Base-by-base conservation (phyloP, 768 basidiomycete genomes). In the Termitomyces sp. region DNA sequence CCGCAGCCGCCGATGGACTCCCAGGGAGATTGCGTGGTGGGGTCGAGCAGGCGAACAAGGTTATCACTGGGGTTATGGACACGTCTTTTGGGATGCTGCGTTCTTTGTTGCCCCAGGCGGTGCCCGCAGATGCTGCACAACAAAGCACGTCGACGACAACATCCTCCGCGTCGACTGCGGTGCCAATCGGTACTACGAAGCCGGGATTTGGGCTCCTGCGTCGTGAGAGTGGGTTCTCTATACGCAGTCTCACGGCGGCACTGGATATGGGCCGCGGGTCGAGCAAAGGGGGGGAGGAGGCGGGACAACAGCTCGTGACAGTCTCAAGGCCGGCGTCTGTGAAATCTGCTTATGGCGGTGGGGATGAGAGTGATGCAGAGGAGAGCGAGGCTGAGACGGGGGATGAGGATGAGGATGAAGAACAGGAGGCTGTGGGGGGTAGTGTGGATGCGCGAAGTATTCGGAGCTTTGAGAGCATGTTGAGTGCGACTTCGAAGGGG, bases 51-150 rank as follows among this genome's bases (percentile, higher is more conserved):
- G 95, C 95, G 18, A 78, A 92, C 60, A 89, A 82, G 50, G 93
- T 93, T 43, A 90, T 93, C 52, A 86, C 81, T 5, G 94, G 91
- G 24, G 93, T 97, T 53, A 89, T 96, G 48, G 94, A 96, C 68
- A 85, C 92, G 0, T 92, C 91, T 2, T 94, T 95, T 71, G 90
- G 91, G 18, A 90, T 94, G 61, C 77, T 97, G 16, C 82, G 91
- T 18, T 87, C 91, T 4, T 76, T 95, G 43, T 79, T 95, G 53
- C 93, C 82, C 0, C 76, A 76, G 12, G 68, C 71, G 26, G 63
- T 67, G 61, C 62, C 74, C 53, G 56, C 65, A 52, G n/a, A 45
- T 1, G 14, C 36, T 34, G 32, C 37, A 5, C 47, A 44, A n/a
- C 22, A 18, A 13, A 33, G 16, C 26, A 16, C 30, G 3, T n/a